Conservation (phyloP, 805 yeast species). For the Helenozyma baotianmanensis region DNA sequence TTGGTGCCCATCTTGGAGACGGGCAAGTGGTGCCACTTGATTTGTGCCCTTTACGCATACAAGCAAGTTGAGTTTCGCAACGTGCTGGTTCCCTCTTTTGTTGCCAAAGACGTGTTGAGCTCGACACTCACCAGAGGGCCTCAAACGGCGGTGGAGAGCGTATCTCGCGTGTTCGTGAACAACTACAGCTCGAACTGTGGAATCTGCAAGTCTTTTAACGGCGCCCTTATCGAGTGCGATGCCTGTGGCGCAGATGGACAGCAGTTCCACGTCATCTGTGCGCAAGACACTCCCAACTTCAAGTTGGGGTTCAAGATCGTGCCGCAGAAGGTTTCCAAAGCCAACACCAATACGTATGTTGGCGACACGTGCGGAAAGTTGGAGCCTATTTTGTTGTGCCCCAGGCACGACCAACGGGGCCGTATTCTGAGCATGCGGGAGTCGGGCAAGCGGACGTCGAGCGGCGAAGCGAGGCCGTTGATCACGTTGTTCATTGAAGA, state of each 20-base stretch:
- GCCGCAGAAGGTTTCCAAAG: constrained; percentile 17
- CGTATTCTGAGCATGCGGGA: constrained; percentile 25
- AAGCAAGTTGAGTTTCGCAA: constrained; percentile 23
- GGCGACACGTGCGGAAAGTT: constrained; percentile 35
- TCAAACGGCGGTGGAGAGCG: constrained; percentile 22
- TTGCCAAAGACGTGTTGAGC: constrained; percentile 5
- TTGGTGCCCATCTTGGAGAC: constrained; percentile 57
- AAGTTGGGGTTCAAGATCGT: constrained; percentile 51
- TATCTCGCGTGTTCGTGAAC: constrained; percentile 22
- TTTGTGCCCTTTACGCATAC: constrained; percentile 60
- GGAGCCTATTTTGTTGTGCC: constrained; percentile 42
- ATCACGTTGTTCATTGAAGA: constrained; percentile 39
- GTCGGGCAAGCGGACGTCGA: constrained; percentile 18
- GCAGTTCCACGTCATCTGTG: constrained; percentile 53
- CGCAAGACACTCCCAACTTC: constrained; percentile 43
- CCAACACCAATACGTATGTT: constrained; percentile 11
- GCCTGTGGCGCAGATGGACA: constrained; percentile 30
- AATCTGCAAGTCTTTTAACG: constrained; percentile 44
- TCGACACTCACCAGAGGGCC: constrained; percentile 5
- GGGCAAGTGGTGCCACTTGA: constrained; percentile 74
- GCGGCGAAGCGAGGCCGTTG: constrained; percentile 32
- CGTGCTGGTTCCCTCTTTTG: constrained; percentile 7
- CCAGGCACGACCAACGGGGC: constrained; percentile 27
- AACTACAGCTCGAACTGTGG: constrained; percentile 37
- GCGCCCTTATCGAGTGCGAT: constrained; percentile 47